Evolutionary conservation across 768 basidiomycete species (phyloP), one percentile per base, ranked within the genome.

Genomic region (Psilocybe subaeruginosa): DNA sequence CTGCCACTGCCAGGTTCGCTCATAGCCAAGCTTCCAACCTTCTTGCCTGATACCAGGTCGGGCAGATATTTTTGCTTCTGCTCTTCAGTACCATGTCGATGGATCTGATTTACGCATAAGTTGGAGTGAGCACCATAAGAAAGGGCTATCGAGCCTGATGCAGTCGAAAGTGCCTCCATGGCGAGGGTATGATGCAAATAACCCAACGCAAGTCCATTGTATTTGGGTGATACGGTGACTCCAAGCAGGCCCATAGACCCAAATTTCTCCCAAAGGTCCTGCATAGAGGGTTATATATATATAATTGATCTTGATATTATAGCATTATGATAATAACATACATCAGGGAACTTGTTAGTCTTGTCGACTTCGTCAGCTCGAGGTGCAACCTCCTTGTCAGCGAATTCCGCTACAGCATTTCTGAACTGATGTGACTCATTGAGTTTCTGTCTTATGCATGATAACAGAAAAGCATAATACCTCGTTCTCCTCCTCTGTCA

Each of bases 91-190:
- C 93, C 94, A 69, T 93, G 91, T 29, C 94, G 80, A 72, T 91
- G 84, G 27, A 95, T 93, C 74, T 92, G 91, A 72, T 92, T 92
- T 33, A 89, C 85, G 65, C 94, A 96, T 33, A 96, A 83, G 69
- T 96, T 96, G 12, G 93, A 95, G 68, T 96, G 94, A 33, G 94
- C 93, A 56, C 92, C 94, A 61, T 96, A 96, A 2, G 93, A 95
- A 5, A 98, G 84, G 2, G 91, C 96, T 29, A 98, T 91, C 3
- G 93, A 95, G 35, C 93, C 96, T 5, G 95, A 97, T 16, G 93
- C 92, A 27, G 87, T 80, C 37, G 95, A 97, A 57, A 98, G 78
- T 63, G 93, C 93, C 77, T 98, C 96, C 95, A 97, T 97, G 6
- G 92, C 95, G 51, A 98, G 81, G 3, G 90, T 91, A 74, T 95